Evolutionary conservation across 2,329 filamentous ascomycete species (phyloP), one percentile per base, ranked within the genome.

Genomic region (Onygenales sp.): DNA sequence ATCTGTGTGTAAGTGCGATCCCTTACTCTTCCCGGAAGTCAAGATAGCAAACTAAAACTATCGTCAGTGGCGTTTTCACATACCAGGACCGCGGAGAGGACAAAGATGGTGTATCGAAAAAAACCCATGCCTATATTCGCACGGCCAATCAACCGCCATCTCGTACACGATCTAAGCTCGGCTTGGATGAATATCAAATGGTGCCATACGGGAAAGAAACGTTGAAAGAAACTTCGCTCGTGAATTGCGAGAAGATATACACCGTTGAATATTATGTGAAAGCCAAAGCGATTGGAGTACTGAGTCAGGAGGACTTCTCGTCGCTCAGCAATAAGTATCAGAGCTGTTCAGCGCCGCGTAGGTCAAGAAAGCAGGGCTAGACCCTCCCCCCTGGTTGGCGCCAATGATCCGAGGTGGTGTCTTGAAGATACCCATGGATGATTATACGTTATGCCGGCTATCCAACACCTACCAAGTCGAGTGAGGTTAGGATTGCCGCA

Each of bases 191-290:
- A 21, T 47, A 35, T 36, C 35, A 35, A n/a, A 14, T 38, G 10
- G 14, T n/a, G 5, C 32, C 45, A 9, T 8, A 21, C 7, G 45
- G 7, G 14, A 33, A 33, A 21, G 54, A 66, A 17, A 63, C 52
- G 3, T 58, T 75, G 5, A 51, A 69, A 13, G 7, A 11, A 0
- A 61, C 66, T 48, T 75, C 72, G 3, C 64, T 72, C 2, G 54
- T 76, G 4, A 69, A 72, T 9, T 73, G 72, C 38, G 66, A 65
- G 2, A 73, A 73, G 11, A 57, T 69, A 1, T 68, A 72, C 57
- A 70, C 68, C 0, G 67, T 75, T 10, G 68, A 75, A 52, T 67
- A 73, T 52, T 73, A 75, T 51, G 60, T 72, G 39, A 73, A 70
- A 50, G 70, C 72, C 1, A 67, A 69, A 17, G 63, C 71, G 0